Evolutionary conservation across 805 yeast genomes (phyloP).

Genomic region (Yarrowia yakushimensis): DNA sequence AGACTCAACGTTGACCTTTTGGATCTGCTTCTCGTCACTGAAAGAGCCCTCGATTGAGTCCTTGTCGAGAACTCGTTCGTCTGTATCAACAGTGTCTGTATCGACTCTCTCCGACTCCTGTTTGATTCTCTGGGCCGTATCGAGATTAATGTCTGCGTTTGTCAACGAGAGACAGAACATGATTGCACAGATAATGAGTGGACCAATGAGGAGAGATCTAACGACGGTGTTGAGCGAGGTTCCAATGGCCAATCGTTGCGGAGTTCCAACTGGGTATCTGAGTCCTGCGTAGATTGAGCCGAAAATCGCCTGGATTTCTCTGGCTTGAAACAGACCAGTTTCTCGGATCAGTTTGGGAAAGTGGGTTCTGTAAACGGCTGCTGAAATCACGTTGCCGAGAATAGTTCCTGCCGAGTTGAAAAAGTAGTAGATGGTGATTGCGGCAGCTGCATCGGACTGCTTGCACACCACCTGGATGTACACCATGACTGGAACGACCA

Average conservation of each 20-base stretch:
- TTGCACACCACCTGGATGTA: conserved; percentile 15
- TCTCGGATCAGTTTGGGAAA: not conserved
- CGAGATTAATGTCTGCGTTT: not conserved
- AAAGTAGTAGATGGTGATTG: conserved; percentile 22
- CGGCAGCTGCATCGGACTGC: conserved; percentile 23
- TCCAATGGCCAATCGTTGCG: not conserved
- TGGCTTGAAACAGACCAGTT: not conserved
- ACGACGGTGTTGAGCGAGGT: not conserved
- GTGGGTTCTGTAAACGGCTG: conserved; percentile 23
- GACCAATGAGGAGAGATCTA: conserved; percentile 3
- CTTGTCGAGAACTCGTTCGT: not conserved
- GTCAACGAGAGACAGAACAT: not conserved
- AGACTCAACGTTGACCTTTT: no score
- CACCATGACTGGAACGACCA: conserved; percentile 8
- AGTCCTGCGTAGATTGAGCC: not conserved
- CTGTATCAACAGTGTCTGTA: not conserved
- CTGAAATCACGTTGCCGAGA: conserved; percentile 26
- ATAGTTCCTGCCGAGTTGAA: conserved; percentile 23
- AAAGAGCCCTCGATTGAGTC: not conserved
- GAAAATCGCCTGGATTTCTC: not conserved
- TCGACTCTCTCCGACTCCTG: conserved; percentile 2
- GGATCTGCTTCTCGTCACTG: not conserved
- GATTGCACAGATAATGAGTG: conserved; percentile 1
- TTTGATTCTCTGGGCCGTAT: conserved; percentile 15
- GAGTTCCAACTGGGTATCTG: not conserved